These are phyloP conservation scores for Metschnikowia lachancei DNA, from an alignment of 805 yeast species.

Conservation along the genomic window DNA sequence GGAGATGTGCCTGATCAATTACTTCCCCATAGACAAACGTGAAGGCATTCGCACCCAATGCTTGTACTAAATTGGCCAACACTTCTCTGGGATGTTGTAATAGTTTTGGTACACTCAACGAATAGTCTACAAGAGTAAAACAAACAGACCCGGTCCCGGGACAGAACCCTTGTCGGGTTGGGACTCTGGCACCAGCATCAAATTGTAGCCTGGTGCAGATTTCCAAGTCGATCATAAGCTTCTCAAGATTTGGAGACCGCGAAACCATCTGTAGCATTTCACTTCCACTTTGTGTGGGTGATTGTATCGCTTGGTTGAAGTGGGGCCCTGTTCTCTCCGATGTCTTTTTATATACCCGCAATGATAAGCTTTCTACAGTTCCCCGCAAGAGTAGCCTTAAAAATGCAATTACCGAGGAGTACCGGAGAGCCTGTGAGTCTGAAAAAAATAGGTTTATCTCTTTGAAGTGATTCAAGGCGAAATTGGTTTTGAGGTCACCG, in stretches of 20 bases:
- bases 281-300: not conserved
- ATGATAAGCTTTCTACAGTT: not conserved
- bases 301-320: not conserved
- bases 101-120: conserved; percentile 18
- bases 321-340: not conserved
- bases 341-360: conserved; percentile 3
- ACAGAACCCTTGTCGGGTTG: not conserved
- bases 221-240: conserved; percentile 18
- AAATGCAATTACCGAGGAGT: conserved; percentile 7
- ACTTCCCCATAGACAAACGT: conserved; percentile 30
- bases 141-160: not conserved
- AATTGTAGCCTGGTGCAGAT: conserved; percentile 1
- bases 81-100: conserved; percentile 14
- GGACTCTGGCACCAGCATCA: not conserved
- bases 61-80: conserved; percentile 16
- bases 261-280: conserved; percentile 8
- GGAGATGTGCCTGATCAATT: conserved; percentile 25
- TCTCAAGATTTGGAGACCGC: conserved; percentile 5
- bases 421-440: conserved; percentile 15
- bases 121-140: conserved; percentile 24
- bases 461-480: not conserved
- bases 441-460: conserved; percentile 20
- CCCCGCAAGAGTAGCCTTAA: not conserved
- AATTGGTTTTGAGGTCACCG: not conserved
- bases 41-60: conserved; percentile 16